These are phyloP conservation scores for Pseudozyma flocculosa DNA, from an alignment of 1,284 basidiomycete species.

Conservation along the genomic window DNA sequence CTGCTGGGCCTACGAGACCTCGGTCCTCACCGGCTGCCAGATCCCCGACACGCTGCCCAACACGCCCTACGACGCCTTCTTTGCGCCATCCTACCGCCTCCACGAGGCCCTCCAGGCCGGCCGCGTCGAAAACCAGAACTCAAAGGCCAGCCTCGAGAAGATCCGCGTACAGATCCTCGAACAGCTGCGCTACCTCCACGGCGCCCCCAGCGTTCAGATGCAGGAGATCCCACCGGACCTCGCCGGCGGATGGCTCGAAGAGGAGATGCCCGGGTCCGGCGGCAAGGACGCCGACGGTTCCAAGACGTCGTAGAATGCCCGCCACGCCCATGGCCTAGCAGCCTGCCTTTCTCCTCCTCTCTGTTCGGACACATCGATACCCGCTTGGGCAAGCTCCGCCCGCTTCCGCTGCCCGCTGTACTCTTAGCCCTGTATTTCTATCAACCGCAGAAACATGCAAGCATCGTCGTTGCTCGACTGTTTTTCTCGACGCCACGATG, in stretches of 20 bases:
- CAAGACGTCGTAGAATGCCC: no score
- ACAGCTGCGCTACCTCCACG: constrained; percentile 87
- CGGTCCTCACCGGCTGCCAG: constrained; percentile 70
- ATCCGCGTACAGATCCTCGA: constrained; percentile 84
- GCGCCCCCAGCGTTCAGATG: constrained; percentile 93
- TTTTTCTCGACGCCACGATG: no score
- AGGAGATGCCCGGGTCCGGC: constrained; percentile 53
- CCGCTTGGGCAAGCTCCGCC: no score
- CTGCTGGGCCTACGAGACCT: constrained; percentile 99
- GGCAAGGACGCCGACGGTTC: not conserved
- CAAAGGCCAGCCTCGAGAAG: constrained; percentile 69
- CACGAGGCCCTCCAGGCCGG: constrained; percentile 83
- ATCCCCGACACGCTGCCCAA: constrained; percentile 83
- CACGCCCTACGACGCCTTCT: constrained; percentile 91
- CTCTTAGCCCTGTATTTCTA: no score
- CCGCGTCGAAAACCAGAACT: constrained; percentile 89
- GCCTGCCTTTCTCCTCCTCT: no score
- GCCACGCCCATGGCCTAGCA: no score
- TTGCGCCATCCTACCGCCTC: constrained; percentile 85
- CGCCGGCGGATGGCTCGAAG: constrained; percentile 74
- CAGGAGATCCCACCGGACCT: constrained; percentile 93
- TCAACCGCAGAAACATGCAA: no score
- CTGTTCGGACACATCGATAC: no score
- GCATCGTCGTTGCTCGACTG: no score
- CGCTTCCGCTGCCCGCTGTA: no score